phyloP scores from a whole-genome alignment of 1,284 basidiomycete species.

The Paramarasmius palmivorus region DNA sequence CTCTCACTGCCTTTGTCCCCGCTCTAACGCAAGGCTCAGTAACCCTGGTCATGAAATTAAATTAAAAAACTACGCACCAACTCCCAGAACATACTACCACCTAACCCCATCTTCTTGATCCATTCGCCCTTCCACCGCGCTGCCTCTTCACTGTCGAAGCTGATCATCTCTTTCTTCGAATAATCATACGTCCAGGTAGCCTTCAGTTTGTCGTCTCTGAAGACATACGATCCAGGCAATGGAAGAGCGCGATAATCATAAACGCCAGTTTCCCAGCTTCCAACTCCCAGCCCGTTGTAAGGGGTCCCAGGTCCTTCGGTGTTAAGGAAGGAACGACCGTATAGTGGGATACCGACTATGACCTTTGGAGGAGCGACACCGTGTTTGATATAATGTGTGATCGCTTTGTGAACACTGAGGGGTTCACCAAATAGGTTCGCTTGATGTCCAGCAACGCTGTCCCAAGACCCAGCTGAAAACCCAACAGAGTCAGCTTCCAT shows the following conservation, averaged over 20 bases:
- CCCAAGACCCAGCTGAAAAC: conserved; percentile 78
- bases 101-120: conserved; percentile 69
- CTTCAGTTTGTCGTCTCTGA: conserved; percentile 54
- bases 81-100: conserved; percentile 88
- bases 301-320: conserved; percentile 81
- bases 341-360: conserved; percentile 87
- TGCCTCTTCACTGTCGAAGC: conserved; percentile 75
- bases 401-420: conserved; percentile 66
- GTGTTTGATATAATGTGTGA: conserved; percentile 69
- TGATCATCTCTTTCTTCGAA: conserved; percentile 71
- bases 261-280: conserved; percentile 78
- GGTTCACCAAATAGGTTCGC: conserved; percentile 79
- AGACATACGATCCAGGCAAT: conserved; percentile 62
- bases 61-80: conserved; percentile 28
- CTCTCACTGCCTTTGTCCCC: conserved; percentile 51
- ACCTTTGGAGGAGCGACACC: conserved; percentile 83
- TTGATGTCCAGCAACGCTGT: conserved; percentile 80
- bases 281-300: conserved; percentile 76
- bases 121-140: conserved; percentile 74
- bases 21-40: conserved; percentile 61
- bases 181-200: conserved; percentile 80
- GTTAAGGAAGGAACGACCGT: conserved; percentile 89
- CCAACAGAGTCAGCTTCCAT: conserved; percentile 8
- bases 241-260: conserved; percentile 84
- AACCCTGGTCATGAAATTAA: conserved; percentile 21